Conservation (phyloP, 352 stramenopile species). For the Peronospora tabacina region DNA sequence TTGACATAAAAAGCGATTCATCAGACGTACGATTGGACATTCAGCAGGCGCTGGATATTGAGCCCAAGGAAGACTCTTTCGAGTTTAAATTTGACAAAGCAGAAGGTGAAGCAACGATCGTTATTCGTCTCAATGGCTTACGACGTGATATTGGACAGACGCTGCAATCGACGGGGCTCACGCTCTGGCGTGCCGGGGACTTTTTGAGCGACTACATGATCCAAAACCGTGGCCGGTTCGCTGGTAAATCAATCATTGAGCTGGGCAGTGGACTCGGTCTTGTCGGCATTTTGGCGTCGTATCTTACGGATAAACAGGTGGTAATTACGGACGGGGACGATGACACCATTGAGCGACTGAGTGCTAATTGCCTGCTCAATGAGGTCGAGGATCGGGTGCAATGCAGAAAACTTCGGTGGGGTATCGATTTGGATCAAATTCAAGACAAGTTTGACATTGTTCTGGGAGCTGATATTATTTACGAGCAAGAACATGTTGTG, state of each 20-base stretch:
- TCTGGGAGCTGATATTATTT: conserved; percentile 56
- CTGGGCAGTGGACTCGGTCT: conserved; percentile 53
- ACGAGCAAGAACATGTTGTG: conserved; percentile 49
- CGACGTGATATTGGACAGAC: conserved; percentile 57
- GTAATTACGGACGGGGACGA: conserved; percentile 57
- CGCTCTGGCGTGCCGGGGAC: conserved; percentile 51
- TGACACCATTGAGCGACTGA: conserved; percentile 38
- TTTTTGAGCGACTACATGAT: conserved; percentile 58
- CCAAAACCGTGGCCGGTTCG: conserved; percentile 29
- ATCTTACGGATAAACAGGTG: conserved; percentile 45
- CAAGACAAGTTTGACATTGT: conserved; percentile 46
- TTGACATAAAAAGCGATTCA: conserved; percentile 34
- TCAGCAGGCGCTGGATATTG: conserved; percentile 50
- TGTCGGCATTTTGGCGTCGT: conserved; percentile 47
- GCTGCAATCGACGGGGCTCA: conserved; percentile 52
- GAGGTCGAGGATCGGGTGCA: conserved; percentile 28
- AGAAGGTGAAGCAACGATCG: conserved; percentile 28
- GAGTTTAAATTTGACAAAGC: conserved; percentile 40
- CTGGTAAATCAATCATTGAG: conserved; percentile 37
- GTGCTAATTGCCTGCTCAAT: conserved; percentile 52
- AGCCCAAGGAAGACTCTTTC: conserved; percentile 58
- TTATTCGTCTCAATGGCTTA: conserved; percentile 44
- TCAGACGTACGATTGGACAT: conserved; percentile 42
- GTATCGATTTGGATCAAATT: conserved; percentile 33
- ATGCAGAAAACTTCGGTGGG: conserved; percentile 48